phyloP scores from a whole-genome alignment of 2,329 filamentous ascomycete genomes.

The Ilyonectria mors-panacis region DNA sequence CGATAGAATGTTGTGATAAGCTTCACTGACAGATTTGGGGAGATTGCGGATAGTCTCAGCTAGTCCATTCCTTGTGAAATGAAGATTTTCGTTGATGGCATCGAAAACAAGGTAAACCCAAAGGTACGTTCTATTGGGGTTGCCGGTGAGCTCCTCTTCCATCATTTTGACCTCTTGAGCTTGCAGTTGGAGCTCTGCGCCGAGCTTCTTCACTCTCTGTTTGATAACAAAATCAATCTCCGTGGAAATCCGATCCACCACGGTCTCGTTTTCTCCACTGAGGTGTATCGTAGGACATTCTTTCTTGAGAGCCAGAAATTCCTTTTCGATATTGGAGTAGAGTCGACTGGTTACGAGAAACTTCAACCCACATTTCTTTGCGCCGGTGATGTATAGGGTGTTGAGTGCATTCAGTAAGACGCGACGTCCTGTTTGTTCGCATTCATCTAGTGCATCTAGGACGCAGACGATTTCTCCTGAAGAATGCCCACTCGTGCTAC shows the following conservation, averaged over 20 bases:
- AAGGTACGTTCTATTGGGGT: slow-evolving; percentile 45
- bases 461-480: slow-evolving; percentile 52
- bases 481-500: slow-evolving; percentile 21
- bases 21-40: slow-evolving; percentile 43
- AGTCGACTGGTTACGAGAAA: slow-evolving; percentile 56
- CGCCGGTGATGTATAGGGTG: slow-evolving; percentile 39
- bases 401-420: slow-evolving; percentile 45
- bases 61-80: slow-evolving; percentile 20
- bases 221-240: slow-evolving; percentile 44
- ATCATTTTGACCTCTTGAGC: slow-evolving; percentile 30
- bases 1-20: slow-evolving; percentile 45
- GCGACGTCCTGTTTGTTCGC: slow-evolving; percentile 38
- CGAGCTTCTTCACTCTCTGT: slow-evolving; percentile 12
- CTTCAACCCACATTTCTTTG: slow-evolving; percentile 47
- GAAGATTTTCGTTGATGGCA: slow-evolving; percentile 27
- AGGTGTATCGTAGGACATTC: slow-evolving; percentile 36
- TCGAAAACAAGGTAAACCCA: slow-evolving; percentile 45
- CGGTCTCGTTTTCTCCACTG: slow-evolving; percentile 33
- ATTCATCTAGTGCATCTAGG: slow-evolving; percentile 61
- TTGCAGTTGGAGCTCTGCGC: slow-evolving; percentile 1
- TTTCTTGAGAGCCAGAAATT: slow-evolving; percentile 33
- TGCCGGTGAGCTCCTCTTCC: slow-evolving; percentile 16
- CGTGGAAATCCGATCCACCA: slow-evolving; percentile 35
- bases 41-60: slow-evolving; percentile 24
- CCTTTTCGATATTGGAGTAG: slow-evolving; percentile 42